Evolutionary conservation across 805 yeast species (phyloP).

Genomic region (Candida boleticola): DNA sequence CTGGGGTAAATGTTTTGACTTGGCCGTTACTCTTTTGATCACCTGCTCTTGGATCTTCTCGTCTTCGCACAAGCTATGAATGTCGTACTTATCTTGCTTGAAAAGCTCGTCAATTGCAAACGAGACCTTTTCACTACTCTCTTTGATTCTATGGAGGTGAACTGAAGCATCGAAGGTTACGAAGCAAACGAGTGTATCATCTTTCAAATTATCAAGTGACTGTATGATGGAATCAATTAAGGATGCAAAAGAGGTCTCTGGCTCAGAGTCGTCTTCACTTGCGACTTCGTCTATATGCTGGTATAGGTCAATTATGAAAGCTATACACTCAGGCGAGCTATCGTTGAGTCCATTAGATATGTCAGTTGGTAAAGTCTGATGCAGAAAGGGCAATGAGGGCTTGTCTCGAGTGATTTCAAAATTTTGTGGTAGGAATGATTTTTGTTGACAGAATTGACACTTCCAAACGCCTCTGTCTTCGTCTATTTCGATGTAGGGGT

Average conservation of each 20-base stretch:
- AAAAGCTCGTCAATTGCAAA: conserved; percentile 7
- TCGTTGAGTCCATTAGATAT: conserved; percentile 12
- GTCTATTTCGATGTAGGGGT: conserved; percentile 29
- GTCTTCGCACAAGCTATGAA: neutral
- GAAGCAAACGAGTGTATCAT: conserved; percentile 19
- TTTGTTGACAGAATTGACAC: conserved; percentile 36
- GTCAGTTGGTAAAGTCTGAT: conserved; percentile 21
- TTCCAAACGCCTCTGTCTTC: conserved; percentile 32
- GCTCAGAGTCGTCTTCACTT: neutral
- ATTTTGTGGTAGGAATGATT: conserved; percentile 18
- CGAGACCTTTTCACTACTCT: neutral
- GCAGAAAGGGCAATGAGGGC: conserved; percentile 9
- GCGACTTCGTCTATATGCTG: conserved; percentile 23
- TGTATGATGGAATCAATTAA: conserved; percentile 13
- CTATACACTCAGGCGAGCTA: conserved; percentile 12
- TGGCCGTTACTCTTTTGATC: neutral
- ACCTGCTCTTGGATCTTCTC: neutral
- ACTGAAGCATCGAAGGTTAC: conserved; percentile 30
- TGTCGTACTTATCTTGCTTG: conserved; percentile 1
- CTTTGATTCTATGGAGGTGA: conserved; percentile 15
- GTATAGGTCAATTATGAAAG: conserved; percentile 30
- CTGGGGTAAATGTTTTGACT: neutral
- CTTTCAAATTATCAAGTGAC: conserved; percentile 15
- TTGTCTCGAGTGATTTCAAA: conserved; percentile 16
- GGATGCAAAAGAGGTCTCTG: conserved; percentile 11